Base-by-base conservation (phyloP, 352 stramenopile species). In the Phytophthora lateralis region DNA sequence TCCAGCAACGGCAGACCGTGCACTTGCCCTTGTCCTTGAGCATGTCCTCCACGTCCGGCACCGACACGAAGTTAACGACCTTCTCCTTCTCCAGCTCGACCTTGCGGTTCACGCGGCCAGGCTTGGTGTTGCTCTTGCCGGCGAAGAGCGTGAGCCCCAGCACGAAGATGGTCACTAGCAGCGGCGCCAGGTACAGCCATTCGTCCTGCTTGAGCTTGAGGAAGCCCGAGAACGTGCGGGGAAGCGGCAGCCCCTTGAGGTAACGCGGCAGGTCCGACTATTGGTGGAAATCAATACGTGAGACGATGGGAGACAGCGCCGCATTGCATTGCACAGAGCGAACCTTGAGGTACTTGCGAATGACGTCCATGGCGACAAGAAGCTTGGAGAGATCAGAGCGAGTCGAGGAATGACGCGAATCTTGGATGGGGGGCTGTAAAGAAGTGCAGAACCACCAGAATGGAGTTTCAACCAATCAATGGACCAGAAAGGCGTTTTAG, bases 201-300 rank as follows among this genome's bases (percentile, higher is more conserved):
- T 95, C 86, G 11, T 88, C 80, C 48, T 91, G 80, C 71, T 89
- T 95, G 52, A 93, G 82, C 78, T 93, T 95, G 27, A 87, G 63
- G 54, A 95, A 90, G 51, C 86, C 86, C 17, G 72, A 72, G 47
- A 95, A 91, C 38, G 84, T 95, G 72, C 86, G 85, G 20, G 86
- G 86, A 35, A 95, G 79, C 37, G 86, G 86, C 50, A 95, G 59
- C 0, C 78, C 84, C 67, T 93, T 93, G 26, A 95, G 81, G 73
- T 95, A 95, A 51, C 82, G 82, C 38, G 86, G 86, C 66, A 95
- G 53, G 34, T 89, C 76, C 18, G 85, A 68, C 79, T 90, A 18
- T 14, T 41, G 2, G 9, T 17, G 15, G 1, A 8, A 32, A 46
- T 35, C 10, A 17, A 45, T 14, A 38, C 37, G 14, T 8, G 1